These are phyloP conservation scores for Pichia cactophila DNA, from an alignment of 1,139 yeast genomes.

Conservation along the genomic window DNA sequence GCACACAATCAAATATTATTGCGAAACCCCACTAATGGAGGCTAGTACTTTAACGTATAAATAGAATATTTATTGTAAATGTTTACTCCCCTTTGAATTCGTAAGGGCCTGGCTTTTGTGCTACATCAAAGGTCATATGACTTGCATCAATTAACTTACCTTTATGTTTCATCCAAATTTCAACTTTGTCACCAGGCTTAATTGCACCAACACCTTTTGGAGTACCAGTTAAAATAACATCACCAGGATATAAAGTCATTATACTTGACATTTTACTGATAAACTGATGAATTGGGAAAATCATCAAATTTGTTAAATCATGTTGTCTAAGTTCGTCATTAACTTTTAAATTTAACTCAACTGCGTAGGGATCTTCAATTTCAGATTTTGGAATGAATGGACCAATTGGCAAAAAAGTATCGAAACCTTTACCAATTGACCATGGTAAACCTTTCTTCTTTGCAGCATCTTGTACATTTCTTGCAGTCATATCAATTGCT, in stretches of 20 bases:
- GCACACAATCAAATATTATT: no score
- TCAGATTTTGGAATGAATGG: constrained; percentile 55
- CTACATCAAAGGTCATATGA: constrained; percentile 48
- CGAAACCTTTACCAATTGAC: constrained; percentile 95
- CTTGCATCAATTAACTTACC: constrained; percentile 50
- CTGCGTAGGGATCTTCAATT: constrained; percentile 70
- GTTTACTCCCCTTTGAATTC: constrained; percentile 36
- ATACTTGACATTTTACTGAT: constrained; percentile 74
- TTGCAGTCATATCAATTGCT: constrained; percentile 89
- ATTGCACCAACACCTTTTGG: constrained; percentile 96
- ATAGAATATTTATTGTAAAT: not conserved
- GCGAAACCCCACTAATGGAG: no score
- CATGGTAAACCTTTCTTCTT: constrained; percentile 93
- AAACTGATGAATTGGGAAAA: constrained; percentile 78
- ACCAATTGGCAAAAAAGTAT: constrained; percentile 85
- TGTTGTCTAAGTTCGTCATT: constrained; percentile 68
- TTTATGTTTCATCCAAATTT: constrained; percentile 51
- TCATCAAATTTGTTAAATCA: constrained; percentile 78
- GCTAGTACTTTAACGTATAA: not conserved
- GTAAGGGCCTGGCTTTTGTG: constrained; percentile 76
- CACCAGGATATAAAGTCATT: constrained; percentile 89
- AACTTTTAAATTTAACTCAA: constrained; percentile 55
- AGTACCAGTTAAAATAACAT: constrained; percentile 87
- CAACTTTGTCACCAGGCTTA: constrained; percentile 67
- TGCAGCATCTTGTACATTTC: constrained; percentile 93